These are phyloP conservation scores for Inosperma sp. DNA, from an alignment of 768 basidiomycete genomes.

Conservation along the genomic window DNA sequence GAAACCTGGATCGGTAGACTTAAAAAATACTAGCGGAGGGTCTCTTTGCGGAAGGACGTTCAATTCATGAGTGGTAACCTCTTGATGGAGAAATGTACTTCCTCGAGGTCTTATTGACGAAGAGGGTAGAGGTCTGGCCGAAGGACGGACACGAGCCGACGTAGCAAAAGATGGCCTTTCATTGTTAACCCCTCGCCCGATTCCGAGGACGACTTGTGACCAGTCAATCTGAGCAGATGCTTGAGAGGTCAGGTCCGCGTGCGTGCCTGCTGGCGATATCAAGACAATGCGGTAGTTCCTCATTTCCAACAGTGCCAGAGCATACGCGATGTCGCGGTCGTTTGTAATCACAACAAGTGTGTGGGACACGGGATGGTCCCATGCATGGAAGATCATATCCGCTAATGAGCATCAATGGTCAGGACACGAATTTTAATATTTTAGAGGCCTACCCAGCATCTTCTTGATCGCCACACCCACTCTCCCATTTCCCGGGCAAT, in stretches of 20 bases:
- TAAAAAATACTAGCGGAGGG: conserved; percentile 6
- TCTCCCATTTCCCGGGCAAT: conserved; percentile 28
- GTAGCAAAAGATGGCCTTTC: conserved; percentile 1
- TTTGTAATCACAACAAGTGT: conserved; percentile 62
- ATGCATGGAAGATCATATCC: conserved; percentile 64
- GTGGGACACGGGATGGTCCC: conserved; percentile 46
- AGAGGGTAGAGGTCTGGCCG: not conserved
- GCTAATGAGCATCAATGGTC: conserved; percentile 32
- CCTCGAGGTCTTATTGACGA: not conserved
- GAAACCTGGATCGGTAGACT: conserved; percentile 4
- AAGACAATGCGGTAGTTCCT: conserved; percentile 51
- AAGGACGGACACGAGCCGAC: not conserved
- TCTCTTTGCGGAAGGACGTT: not conserved
- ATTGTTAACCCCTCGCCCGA: conserved; percentile 5
- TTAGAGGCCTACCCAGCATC: conserved; percentile 25
- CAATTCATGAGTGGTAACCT: conserved; percentile 1
- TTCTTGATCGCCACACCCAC: conserved; percentile 28
- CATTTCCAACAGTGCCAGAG: conserved; percentile 52
- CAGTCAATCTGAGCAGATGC: conserved; percentile 51
- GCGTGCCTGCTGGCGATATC: conserved; percentile 39
- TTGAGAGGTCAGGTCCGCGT: conserved; percentile 48
- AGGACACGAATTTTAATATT: not conserved
- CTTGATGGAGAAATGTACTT: not conserved
- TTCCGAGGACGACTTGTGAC: conserved; percentile 20
- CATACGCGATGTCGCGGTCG: conserved; percentile 64